Evolutionary conservation across 306 rosid genomes (phyloP).

Genomic region (Trifolium subterraneum): DNA sequence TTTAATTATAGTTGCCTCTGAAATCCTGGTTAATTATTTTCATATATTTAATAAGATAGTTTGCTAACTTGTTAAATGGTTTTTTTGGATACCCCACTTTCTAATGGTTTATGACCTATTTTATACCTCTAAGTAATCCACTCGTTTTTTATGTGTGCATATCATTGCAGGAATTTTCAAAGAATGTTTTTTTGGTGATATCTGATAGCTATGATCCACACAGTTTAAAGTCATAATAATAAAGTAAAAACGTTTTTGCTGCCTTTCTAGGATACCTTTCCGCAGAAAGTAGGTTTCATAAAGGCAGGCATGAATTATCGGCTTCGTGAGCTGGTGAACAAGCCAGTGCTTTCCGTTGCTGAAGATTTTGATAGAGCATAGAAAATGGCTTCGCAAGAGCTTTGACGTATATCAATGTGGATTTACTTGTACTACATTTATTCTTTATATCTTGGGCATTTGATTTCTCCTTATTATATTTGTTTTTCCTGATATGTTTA

Average conservation of each 20-base stretch:
- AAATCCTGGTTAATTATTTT: constrained; percentile 3
- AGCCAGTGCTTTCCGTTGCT: constrained; percentile 47
- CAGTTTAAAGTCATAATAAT: constrained; percentile 50
- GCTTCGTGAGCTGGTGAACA: constrained; percentile 48
- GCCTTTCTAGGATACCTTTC: constrained; percentile 48
- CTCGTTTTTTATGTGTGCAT: constrained; percentile 21
- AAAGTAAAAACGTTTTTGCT: constrained; percentile 43
- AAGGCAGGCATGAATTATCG: constrained; percentile 48
- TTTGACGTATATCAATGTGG: constrained; percentile 42
- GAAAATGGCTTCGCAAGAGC: constrained; percentile 42
- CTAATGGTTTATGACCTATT: constrained; percentile 18
- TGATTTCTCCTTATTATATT: constrained; percentile 29
- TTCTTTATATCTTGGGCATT: constrained; percentile 42
- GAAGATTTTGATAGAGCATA: constrained; percentile 58
- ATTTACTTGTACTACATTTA: constrained; percentile 44
- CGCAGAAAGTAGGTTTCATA: constrained; percentile 39
- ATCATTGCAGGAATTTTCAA: constrained; percentile 51
- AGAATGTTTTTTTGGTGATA: constrained; percentile 54
- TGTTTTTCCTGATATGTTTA: constrained; percentile 40
- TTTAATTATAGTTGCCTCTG: constrained; percentile 16
- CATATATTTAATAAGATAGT: constrained; percentile 8
- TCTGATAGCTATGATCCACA: constrained; percentile 42
- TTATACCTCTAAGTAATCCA: constrained; percentile 16
- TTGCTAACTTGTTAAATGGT: constrained; percentile 26
- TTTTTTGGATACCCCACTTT: constrained; percentile 26